These are phyloP conservation scores for Thermomyces lanuginosus DNA, from an alignment of 2,329 filamentous ascomycete genomes.

Conservation along the genomic window DNA sequence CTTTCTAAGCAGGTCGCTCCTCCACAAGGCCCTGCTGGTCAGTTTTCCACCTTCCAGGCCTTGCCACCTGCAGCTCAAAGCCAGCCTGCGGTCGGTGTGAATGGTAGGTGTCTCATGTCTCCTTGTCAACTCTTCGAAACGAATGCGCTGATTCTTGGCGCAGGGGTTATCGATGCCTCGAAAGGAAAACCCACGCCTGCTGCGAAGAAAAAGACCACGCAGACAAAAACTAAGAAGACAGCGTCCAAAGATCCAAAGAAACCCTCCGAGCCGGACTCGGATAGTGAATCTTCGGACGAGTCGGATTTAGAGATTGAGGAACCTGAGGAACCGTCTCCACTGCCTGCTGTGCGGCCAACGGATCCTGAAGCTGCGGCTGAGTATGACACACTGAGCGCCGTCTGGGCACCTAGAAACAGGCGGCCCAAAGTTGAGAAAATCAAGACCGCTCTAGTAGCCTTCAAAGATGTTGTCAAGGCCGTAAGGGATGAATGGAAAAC, in stretches of 20 bases:
- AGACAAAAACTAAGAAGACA: slow-evolving; percentile 13
- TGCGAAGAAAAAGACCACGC: slow-evolving; percentile 10
- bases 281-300: slow-evolving; percentile 34
- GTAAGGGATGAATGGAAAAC: slow-evolving; percentile 47
- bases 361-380: slow-evolving; percentile 37
- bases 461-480: slow-evolving; percentile 43
- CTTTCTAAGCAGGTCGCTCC: slow-evolving; percentile 4
- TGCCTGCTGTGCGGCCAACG: slow-evolving; percentile 36
- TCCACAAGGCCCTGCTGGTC: too few species aligned
- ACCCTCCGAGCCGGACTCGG: slow-evolving; percentile 26
- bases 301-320: slow-evolving; percentile 36
- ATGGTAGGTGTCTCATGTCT: slow-evolving; percentile 3
- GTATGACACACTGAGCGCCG: slow-evolving; percentile 45
- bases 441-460: slow-evolving; percentile 37
- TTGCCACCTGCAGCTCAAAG: slow-evolving; percentile 3
- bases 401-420: slow-evolving; percentile 42
- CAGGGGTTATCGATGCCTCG: slow-evolving; percentile 4
- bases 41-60: slow-evolving; percentile 3
- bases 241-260: slow-evolving; percentile 11
- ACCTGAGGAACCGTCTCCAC: slow-evolving; percentile 38
- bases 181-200: slow-evolving; percentile 9
- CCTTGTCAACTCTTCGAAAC: background rate
- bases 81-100: slow-evolving; percentile 2
- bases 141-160: background rate
- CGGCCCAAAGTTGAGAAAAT: slow-evolving; percentile 35